Conservation (phyloP, 208 protist genomes). For the Trypanosoma caninum region DNA sequence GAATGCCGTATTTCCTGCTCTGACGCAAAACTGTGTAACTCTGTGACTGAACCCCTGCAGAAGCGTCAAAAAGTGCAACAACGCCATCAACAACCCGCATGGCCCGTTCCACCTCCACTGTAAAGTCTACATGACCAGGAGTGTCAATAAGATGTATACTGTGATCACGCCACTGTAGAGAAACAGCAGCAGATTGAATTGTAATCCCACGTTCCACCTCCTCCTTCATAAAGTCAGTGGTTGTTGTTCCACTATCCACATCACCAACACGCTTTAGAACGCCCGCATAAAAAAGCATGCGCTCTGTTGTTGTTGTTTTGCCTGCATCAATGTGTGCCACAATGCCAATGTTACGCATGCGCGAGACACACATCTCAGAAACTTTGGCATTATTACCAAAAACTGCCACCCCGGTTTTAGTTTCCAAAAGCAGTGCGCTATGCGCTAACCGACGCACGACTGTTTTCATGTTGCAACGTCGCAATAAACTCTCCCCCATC, state of each 20-base stretch:
- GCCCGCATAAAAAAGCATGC: conserved; percentile 94
- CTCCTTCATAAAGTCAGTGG: conserved; percentile 96
- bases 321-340: conserved; percentile 96
- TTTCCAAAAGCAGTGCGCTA: neutral
- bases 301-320: conserved; percentile 95
- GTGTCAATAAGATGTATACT: conserved; percentile 96
- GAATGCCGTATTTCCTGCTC: conserved; percentile 77
- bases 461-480: too few species aligned
- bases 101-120: conserved; percentile 95
- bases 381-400: conserved; percentile 3
- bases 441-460: neutral
- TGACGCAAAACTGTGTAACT: conserved; percentile 90
- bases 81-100: conserved; percentile 97
- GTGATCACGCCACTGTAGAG: conserved; percentile 84
- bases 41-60: conserved; percentile 93
- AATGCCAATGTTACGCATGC: conserved; percentile 94
- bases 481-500: too few species aligned
- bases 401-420: neutral
- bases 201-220: conserved; percentile 97
- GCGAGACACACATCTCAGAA: conserved; percentile 18
- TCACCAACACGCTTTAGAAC: conserved; percentile 84
- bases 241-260: conserved; percentile 95
- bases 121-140: conserved; percentile 97
- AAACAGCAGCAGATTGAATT: conserved; percentile 93
- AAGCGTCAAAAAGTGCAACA: conserved; percentile 95